Percentiles rank a stretch among this genome's conserved stretches.
Evolutionary conservation across 768 basidiomycete genomes (phyloP).

Genomic region (Psilocybe sp.): DNA sequence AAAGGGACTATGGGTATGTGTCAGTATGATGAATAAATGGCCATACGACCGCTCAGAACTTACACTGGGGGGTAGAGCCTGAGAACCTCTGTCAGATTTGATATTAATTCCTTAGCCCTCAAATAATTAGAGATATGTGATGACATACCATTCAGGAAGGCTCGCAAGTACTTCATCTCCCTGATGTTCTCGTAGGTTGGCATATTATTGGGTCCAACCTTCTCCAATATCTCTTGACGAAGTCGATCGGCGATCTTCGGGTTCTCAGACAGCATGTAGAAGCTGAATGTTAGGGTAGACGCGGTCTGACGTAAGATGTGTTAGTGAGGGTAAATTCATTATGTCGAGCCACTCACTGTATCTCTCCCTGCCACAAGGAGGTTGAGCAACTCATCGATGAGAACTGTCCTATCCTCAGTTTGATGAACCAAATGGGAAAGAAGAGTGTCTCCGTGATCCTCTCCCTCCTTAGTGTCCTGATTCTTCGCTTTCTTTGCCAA

Average conservation of each 20-base stretch:
- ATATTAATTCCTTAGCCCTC: background rate
- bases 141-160: constrained; percentile 30
- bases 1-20: constrained; percentile 6
- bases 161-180: constrained; percentile 39
- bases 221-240: constrained; percentile 36
- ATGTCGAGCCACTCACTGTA: constrained; percentile 26
- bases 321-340: background rate
- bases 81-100: constrained; percentile 35
- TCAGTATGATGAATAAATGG: background rate
- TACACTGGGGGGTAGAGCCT: constrained; percentile 36
- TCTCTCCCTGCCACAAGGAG: constrained; percentile 52
- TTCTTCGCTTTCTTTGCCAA: constrained; percentile 3
- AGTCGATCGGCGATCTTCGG: constrained; percentile 34
- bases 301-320: constrained; percentile 29
- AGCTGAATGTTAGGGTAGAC: constrained; percentile 35
- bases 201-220: constrained; percentile 31
- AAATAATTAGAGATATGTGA: background rate
- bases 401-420: constrained; percentile 39
- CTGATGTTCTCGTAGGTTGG: constrained; percentile 46
- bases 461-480: constrained; percentile 10
- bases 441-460: constrained; percentile 35
- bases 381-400: constrained; percentile 36
- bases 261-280: constrained; percentile 43
- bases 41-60: constrained; percentile 1
- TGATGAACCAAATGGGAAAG: constrained; percentile 45